Conservation (phyloP, 345 rosid species). For the Gossypium rotundifolium region DNA sequence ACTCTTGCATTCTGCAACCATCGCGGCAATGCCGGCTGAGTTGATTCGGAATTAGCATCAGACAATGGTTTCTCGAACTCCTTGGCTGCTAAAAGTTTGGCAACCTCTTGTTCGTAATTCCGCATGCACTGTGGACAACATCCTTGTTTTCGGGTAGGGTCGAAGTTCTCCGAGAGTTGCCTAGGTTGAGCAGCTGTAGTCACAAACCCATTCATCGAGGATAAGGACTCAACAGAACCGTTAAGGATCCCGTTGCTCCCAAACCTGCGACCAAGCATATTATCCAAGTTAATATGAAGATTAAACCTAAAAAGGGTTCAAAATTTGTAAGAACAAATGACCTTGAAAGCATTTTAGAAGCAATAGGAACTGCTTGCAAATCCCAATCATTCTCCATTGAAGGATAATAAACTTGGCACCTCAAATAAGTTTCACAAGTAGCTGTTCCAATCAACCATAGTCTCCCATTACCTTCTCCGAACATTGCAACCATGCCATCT, state of each 20-base stretch:
- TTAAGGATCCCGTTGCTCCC: conserved; percentile 49
- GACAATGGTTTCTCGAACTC: conserved; percentile 38
- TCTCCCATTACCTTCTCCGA: conserved; percentile 34
- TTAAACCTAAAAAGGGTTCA: no score
- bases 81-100: conserved; percentile 25
- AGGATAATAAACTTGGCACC: neutral
- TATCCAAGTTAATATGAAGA: no score
- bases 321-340: neutral
- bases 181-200: conserved; percentile 27
- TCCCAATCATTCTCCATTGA: conserved; percentile 92
- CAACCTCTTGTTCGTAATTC: conserved; percentile 61
- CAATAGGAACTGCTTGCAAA: conserved; percentile 85
- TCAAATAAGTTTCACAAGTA: conserved; percentile 48
- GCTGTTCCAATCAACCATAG: conserved; percentile 87
- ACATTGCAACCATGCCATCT: conserved; percentile 35
- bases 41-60: conserved; percentile 41
- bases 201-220: conserved; percentile 48
- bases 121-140: conserved; percentile 64
- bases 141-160: conserved; percentile 35
- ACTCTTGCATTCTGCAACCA: conserved; percentile 78
- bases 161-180: conserved; percentile 39
- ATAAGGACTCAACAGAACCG: conserved; percentile 46
- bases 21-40: conserved; percentile 43
- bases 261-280: conserved; percentile 35
- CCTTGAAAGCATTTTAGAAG: conserved; percentile 70